These are phyloP conservation scores for Penicillium digitatum DNA, from an alignment of 2,329 filamentous ascomycete species.

Conservation along the genomic window DNA sequence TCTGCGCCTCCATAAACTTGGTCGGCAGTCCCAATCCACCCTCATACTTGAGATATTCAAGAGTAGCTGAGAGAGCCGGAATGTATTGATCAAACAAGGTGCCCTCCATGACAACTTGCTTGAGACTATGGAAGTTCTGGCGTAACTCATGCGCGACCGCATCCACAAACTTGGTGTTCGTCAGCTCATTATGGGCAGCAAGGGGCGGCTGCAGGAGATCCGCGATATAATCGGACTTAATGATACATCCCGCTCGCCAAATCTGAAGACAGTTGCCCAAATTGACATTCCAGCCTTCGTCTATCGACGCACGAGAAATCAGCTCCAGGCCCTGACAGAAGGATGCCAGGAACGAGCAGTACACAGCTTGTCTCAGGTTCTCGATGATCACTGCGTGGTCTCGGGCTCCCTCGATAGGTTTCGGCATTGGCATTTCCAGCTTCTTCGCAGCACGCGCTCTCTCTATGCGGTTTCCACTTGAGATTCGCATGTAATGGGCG, in stretches of 20 bases:
- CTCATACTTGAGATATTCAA: conserved; percentile 66
- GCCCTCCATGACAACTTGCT: conserved; percentile 53
- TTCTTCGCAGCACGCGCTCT: conserved; percentile 52
- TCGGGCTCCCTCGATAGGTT: conserved; percentile 28
- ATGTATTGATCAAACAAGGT: conserved; percentile 57
- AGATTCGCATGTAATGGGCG: conserved; percentile 60
- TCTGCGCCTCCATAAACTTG: conserved; percentile 65
- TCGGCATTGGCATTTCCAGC: conserved; percentile 42
- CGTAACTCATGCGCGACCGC: conserved; percentile 54
- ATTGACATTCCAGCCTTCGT: conserved; percentile 55
- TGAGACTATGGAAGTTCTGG: conserved; percentile 50
- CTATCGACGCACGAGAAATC: conserved; percentile 55
- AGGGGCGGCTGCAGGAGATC: conserved; percentile 50
- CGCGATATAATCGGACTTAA: conserved; percentile 62
- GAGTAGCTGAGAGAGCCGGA: conserved; percentile 57
- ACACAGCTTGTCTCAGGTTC: conserved; percentile 58
- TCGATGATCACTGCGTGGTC: conserved; percentile 51
- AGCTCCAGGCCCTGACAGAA: conserved; percentile 65
- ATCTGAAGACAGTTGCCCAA: conserved; percentile 48
- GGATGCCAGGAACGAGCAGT: conserved; percentile 57
- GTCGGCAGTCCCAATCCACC: conserved; percentile 60
- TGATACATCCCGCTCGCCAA: conserved; percentile 69
- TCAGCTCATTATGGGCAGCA: conserved; percentile 25
- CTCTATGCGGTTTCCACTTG: conserved; percentile 58
- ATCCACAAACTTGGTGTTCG: conserved; percentile 41